A percentile compares a stretch with the other conserved stretches of the same genome.
These are phyloP conservation scores for Daldinia caldariorum DNA, from an alignment of 495 filamentous ascomycete species.

Conservation along the genomic window DNA sequence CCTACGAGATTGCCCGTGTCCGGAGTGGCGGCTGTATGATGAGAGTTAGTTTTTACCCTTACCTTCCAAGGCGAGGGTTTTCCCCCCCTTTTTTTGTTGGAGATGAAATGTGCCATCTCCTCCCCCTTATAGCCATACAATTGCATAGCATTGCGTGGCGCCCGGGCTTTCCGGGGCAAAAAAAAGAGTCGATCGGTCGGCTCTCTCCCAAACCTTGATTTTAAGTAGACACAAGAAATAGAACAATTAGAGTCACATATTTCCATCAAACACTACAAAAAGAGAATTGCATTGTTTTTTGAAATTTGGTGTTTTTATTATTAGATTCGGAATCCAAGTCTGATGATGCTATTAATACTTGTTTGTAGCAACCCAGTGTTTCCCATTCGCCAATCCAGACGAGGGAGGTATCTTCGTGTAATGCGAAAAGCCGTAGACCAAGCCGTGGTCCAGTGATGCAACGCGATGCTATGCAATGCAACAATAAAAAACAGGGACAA, in stretches of 20 bases:
- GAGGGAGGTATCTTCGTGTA: conserved; percentile 23
- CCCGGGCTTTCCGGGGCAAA: conserved; percentile 17
- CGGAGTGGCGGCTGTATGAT: conserved; percentile 6
- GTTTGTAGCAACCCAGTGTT: neutral
- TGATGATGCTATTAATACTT: neutral
- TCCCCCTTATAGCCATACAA: conserved; percentile 16
- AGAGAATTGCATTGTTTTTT: neutral
- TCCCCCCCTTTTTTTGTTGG: neutral
- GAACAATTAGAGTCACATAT: conserved; percentile 16
- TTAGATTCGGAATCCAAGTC: neutral
- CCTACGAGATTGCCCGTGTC: neutral
- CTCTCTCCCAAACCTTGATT: conserved; percentile 17
- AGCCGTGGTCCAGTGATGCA: neutral
- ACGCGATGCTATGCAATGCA: conserved; percentile 23
- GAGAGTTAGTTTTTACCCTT: neutral
- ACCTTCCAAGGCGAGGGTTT: conserved; percentile 16
- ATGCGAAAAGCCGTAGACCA: conserved; percentile 1
- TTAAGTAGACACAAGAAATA: conserved; percentile 28
- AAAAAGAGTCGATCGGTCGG: conserved; percentile 12
- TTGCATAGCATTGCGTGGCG: conserved; percentile 29
- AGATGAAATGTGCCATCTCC: conserved; percentile 6
- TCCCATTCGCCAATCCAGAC: conserved; percentile 6
- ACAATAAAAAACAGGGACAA: conserved; percentile 11
- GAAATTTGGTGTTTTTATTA: neutral
- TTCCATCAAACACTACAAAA: neutral